Evolutionary conservation across 306 rosid species (phyloP), one percentile per base, ranked within the genome.

Genomic region (Oemleria cerasiformis): DNA sequence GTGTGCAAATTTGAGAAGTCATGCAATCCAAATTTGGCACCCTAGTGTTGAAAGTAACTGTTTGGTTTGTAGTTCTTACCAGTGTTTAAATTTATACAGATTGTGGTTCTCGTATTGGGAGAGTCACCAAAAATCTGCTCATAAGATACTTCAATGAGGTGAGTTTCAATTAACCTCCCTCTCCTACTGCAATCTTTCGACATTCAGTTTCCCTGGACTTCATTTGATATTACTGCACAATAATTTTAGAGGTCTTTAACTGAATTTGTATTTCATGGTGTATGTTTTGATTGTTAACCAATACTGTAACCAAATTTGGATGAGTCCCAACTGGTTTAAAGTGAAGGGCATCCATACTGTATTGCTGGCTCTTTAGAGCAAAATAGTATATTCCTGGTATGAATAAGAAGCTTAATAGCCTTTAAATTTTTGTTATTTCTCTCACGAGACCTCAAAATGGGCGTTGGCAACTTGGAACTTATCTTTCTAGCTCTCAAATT

Each of bases 91-190:
- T 51, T 72, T 43, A 79, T 79, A 60, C 86, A 92, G 98, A 94
- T 81, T 91, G 98, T 84, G 98, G 98, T 87, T 89, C 97, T 80
- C 97, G 98, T 76, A 89, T 94, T 78, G 98, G 98, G 12, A 85
- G 98, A 82, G 81, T 94, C 57, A 83, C 98, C 41, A 91, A 87
- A 79, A 94, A 87, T 82, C 95, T 94, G 67, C 85, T 94, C 42
- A 86, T 94, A 25, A 85, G 91, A 77, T 76, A 89, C 73, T 94
- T 94, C 84, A 94, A 87, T 70, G 97, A 89, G 97, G 98, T 89
- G 72, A 68, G 88, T 75, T 25, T 68, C 56, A 69, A 73, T 65
- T 79, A 36, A 14, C 25, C 36, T 25, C 21, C 4, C 19, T 36
- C 25, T 67, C 40, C 63, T 50, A 21, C 61, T 4, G 14, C 47